Evolutionary conservation across 805 yeast genomes (phyloP).

Genomic region (Kluyveromyces dobzhanskii): DNA sequence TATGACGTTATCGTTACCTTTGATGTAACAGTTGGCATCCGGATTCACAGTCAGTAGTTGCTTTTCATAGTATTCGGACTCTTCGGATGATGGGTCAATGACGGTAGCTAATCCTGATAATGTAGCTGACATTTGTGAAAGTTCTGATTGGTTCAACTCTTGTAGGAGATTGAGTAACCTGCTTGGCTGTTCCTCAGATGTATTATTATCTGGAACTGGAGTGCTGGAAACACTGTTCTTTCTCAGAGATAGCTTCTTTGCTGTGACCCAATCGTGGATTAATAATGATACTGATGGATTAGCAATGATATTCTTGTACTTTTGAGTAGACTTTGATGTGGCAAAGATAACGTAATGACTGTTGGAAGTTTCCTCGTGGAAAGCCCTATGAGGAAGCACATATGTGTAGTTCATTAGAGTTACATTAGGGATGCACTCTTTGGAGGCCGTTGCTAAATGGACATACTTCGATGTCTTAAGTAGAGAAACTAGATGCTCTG

Average conservation of each 20-base stretch:
- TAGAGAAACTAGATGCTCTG: constrained; percentile 34
- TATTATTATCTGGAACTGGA: constrained; percentile 16
- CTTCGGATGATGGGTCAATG: constrained; percentile 37
- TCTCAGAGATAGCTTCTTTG: constrained; percentile 34
- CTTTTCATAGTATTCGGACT: constrained; percentile 52
- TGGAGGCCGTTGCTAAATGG: constrained; percentile 73
- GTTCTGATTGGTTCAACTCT: constrained; percentile 68
- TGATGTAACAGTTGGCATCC: constrained; percentile 61
- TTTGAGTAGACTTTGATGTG: constrained; percentile 62
- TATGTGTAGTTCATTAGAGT: constrained; percentile 87
- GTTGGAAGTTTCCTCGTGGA: constrained; percentile 30
- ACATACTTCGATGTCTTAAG: constrained; percentile 59
- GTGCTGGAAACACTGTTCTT: constrained; percentile 23
- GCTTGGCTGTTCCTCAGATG: constrained; percentile 28
- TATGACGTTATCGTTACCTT: constrained; percentile 54
- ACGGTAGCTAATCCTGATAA: constrained; percentile 63
- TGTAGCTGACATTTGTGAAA: constrained; percentile 77
- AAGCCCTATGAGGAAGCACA: constrained; percentile 35
- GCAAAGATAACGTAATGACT: constrained; percentile 57
- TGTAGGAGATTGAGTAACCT: constrained; percentile 55
- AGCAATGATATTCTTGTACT: constrained; percentile 55
- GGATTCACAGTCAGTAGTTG: constrained; percentile 56
- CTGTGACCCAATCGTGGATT: constrained; percentile 85
- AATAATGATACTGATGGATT: constrained; percentile 78
- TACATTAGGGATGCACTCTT: constrained; percentile 70